Evolutionary conservation across 2,329 filamentous ascomycete genomes (phyloP).

Genomic region (Nothomitra cinnamomea): DNA sequence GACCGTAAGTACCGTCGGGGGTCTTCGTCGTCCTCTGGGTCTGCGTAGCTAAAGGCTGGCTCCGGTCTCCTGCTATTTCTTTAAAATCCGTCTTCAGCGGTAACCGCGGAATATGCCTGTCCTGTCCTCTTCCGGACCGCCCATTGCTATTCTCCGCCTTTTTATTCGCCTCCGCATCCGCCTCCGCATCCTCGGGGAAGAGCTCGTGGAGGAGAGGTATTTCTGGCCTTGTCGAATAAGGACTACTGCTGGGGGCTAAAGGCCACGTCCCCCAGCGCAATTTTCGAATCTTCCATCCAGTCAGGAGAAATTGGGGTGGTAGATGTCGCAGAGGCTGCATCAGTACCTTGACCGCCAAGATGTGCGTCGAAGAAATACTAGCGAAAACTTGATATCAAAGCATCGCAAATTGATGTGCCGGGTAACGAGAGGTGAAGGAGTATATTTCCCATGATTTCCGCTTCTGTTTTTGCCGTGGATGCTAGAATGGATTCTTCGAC

Average conservation of each 20-base stretch:
- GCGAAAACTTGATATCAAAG: constrained; percentile 16
- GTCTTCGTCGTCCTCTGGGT: neutral
- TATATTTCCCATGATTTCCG: neutral
- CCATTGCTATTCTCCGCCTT: constrained; percentile 9
- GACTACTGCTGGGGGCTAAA: constrained; percentile 8
- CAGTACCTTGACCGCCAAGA: neutral
- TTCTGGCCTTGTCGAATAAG: neutral
- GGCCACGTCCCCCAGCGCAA: constrained; percentile 14
- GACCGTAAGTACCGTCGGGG: neutral
- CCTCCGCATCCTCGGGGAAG: constrained; percentile 32
- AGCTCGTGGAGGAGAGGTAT: constrained; percentile 30
- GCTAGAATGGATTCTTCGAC: neutral
- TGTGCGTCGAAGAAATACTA: neutral
- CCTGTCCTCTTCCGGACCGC: constrained; percentile 6
- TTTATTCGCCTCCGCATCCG: constrained; percentile 10
- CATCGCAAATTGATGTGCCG: neutral
- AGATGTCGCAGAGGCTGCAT: constrained; percentile 27
- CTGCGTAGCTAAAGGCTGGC: neutral
- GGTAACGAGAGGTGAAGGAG: neutral
- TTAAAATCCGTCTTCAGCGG: constrained; percentile 3
- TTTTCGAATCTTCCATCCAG: constrained; percentile 23
- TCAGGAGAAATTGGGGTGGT: constrained; percentile 26
- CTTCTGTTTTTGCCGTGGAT: neutral
- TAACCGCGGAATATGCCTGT: constrained; percentile 20
- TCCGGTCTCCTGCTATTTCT: neutral